Base-by-base conservation (phyloP, 148 eudicot species). In the Spergularia bocconei region DNA sequence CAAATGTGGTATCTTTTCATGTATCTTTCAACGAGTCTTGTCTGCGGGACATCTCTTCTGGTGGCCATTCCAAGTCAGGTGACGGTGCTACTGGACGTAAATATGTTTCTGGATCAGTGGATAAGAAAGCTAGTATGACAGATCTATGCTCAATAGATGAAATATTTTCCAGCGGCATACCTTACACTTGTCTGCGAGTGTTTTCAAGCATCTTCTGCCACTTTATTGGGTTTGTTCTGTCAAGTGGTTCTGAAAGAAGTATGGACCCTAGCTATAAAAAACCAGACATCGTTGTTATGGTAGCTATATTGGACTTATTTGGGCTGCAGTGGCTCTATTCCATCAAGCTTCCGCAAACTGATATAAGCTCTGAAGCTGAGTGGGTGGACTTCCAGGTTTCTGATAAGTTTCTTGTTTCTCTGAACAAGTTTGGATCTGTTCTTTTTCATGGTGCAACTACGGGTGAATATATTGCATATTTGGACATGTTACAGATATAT, bases 351-450 rank as follows among this genome's bases (percentile, higher is more conserved):
- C 83, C 85, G 20, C 79, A 74, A 84, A 79, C 67, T 57, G 84
- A 75, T 68, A 54, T 41, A 75, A 86, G 83, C 57, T 75, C 56
- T 33, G 79, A 47, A 64, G 66, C 57, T 81, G 89, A 90, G 69
- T 95, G 98, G 98, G 85, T 82, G 63, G 98, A 95, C 83, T 95
- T 92, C 73, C 87, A 84, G 56, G 87, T 95, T 78, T 89, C 89
- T 79, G 88, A 85, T 72, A 80, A 79, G 65, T 86, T 83, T 83
- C 91, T 95, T 71, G 72, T 95, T 81, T 90, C 91, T 79, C 98
- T 95, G 53, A 84, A 84, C 84, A 75, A 82, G 62, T 82, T 70
- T 81, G 98, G 98, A 9, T 79, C 82, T 9, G 67, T 95, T 66
- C 77, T 69, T 67, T 79, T 92, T 74, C 88, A 86, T 81, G 84